Base-by-base conservation (phyloP, 768 basidiomycete species). In the Lentinus tigrinus region DNA sequence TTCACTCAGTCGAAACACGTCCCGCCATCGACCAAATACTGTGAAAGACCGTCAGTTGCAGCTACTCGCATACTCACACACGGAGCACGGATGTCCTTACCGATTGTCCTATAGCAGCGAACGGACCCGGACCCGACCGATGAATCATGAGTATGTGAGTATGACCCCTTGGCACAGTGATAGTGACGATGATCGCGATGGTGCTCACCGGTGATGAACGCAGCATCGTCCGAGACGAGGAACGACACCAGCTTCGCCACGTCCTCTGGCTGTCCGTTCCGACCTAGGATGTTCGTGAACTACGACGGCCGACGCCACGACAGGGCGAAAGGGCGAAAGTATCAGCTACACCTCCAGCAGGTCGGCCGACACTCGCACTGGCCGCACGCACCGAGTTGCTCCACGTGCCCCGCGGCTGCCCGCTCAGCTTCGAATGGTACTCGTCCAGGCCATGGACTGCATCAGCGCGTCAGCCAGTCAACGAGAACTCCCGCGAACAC, bases 171-270 rank as follows among this genome's bases (percentile, higher is more conserved):
- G 17, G 19, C 13, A 31, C 6, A 44, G 40, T n/a, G 17, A 42
- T 8, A 3, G 38, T 39, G 38, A n/a, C n/a, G n/a, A n/a, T n/a
- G n/a, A n/a, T 1, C 31, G 7, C 31, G 31, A 31, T 31, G 2
- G 9, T 19, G 54, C 66, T 34, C 37, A 63, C 71, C 72, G 1
- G 72, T 71, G 27, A 72, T 65, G 54, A 68, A 73, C 39, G 63
- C 56, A 7, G 66, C 61, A 24, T 71, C 64, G 24, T 67, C 66
- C 3, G 71, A 71, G 8, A 63, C 71, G 19, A 72, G 61, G 57
- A 64, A 73, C 1, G 70, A 68, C 3, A 72, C 72, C 9, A 72
- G 62, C 43, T 62, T 65, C 26, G 71, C 70, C 42, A 73, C 66
- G 48, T 73, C 71, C 37, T 72, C 71, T 0, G 72, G 72, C 23